A percentile compares a stretch with the other conserved stretches of the same genome.
These are phyloP conservation scores for Amanita jacksonii DNA, from an alignment of 768 basidiomycete species.

Conservation along the genomic window DNA sequence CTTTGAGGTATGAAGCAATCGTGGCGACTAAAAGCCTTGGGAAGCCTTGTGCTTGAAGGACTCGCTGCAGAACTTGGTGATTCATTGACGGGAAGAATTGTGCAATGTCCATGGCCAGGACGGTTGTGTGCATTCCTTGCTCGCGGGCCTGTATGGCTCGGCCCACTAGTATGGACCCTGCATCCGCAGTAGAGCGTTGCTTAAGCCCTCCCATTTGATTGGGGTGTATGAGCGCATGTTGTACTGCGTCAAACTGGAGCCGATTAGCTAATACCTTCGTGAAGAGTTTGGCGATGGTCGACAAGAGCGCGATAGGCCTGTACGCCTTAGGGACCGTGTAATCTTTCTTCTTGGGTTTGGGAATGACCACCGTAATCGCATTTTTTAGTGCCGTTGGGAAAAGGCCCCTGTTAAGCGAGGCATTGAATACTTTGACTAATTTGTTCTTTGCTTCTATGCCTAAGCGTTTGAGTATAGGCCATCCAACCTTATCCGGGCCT, in stretches of 20 bases:
- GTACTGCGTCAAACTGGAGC: background rate
- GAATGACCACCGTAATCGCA: background rate
- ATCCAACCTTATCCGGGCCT: too few relatives aligned
- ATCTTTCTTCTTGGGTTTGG: slow-evolving; percentile 4
- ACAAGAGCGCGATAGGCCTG: slow-evolving; percentile 5
- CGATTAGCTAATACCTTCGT: slow-evolving; percentile 3
- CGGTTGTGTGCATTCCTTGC: background rate
- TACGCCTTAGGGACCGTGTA: slow-evolving; percentile 1
- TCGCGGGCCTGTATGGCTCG: background rate
- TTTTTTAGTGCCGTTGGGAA: background rate
- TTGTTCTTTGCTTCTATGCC: too few relatives aligned
- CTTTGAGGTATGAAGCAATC: background rate
- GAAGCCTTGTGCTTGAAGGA: background rate
- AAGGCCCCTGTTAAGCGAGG: background rate
- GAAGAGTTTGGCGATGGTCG: slow-evolving; percentile 2
- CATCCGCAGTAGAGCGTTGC: background rate
- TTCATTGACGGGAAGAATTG: background rate
- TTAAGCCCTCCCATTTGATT: slow-evolving; percentile 4
- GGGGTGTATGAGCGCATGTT: background rate
- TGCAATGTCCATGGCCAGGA: slow-evolving; percentile 1
- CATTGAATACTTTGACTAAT: background rate
- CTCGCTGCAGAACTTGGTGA: background rate
- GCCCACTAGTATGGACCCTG: background rate
- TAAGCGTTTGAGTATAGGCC: too few relatives aligned
- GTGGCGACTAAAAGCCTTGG: background rate